A percentile compares a stretch with the other conserved stretches of the same genome.
These are phyloP conservation scores for Salinomyces thailandicus DNA, from an alignment of 2,329 filamentous ascomycete genomes.

Conservation along the genomic window DNA sequence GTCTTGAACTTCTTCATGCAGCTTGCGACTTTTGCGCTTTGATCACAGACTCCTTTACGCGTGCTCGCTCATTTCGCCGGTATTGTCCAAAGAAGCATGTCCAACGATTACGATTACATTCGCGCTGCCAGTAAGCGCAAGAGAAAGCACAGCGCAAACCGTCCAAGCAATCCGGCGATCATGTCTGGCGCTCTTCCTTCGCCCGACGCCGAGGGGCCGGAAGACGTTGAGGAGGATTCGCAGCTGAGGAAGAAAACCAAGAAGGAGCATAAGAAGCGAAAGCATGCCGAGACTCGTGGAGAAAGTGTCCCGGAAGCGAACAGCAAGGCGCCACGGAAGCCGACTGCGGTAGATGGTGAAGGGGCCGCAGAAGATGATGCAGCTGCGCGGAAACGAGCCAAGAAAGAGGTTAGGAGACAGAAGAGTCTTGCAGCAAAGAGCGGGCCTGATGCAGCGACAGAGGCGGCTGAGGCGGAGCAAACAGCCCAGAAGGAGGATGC, in stretches of 20 bases:
- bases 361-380: constrained; percentile 12
- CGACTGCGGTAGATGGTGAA: neutral
- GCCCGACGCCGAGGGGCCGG: constrained; percentile 18
- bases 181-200: constrained; percentile 26
- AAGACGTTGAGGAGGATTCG: constrained; percentile 10
- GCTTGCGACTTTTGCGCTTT: too few species aligned
- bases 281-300: constrained; percentile 5
- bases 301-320: constrained; percentile 1
- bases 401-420: constrained; percentile 11
- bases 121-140: constrained; percentile 16
- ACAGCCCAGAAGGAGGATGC: constrained; percentile 11
- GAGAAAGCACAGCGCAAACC: constrained; percentile 12
- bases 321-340: constrained; percentile 3
- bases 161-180: constrained; percentile 17
- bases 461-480: constrained; percentile 7
- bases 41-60: too few species aligned
- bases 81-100: too few species aligned
- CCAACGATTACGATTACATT: constrained; percentile 16
- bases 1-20: too few species aligned
- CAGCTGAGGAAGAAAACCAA: constrained; percentile 19
- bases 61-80: too few species aligned
- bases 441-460: neutral
- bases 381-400: constrained; percentile 15
- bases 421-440: neutral
- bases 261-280: constrained; percentile 25